Evolutionary conservation across 2,329 filamentous ascomycete species (phyloP).

Genomic region (Colletotrichum theobromicola): DNA sequence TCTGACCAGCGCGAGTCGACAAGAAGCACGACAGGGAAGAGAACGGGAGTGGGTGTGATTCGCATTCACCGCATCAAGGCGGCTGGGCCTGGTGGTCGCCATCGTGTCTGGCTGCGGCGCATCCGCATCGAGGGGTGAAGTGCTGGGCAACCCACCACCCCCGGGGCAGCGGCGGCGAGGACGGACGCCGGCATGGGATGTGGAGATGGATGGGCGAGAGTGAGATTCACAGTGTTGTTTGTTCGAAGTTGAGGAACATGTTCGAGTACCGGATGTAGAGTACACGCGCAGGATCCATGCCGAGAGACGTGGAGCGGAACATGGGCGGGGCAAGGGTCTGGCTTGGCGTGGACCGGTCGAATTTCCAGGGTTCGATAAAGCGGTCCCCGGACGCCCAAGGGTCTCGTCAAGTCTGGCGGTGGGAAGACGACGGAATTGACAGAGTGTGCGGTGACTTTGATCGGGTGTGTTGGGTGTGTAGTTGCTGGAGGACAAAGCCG

Average conservation of each 20-base stretch:
- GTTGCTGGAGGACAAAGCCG: not conserved
- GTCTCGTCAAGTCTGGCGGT: not conserved
- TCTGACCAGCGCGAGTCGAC: constrained; percentile 5
- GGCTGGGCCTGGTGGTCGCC: not conserved
- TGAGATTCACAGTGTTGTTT: not conserved
- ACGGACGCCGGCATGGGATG: not conserved
- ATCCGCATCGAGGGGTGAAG: not conserved
- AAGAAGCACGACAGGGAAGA: not conserved
- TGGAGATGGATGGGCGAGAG: not conserved
- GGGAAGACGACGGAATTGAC: not conserved
- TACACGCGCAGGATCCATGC: not conserved
- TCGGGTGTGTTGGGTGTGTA: not conserved
- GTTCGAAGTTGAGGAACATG: not conserved
- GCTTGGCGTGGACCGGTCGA: constrained; percentile 7
- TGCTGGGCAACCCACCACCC: not conserved
- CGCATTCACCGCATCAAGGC: constrained; percentile 6
- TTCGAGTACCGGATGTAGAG: not conserved
- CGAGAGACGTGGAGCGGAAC: not conserved
- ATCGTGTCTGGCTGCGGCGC: not conserved
- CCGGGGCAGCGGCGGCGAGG: not conserved
- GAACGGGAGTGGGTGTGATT: not conserved
- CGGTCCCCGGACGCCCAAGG: not conserved
- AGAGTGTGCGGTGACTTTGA: not conserved
- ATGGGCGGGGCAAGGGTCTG: constrained; percentile 3
- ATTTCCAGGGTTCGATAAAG: constrained; percentile 8